A percentile compares a stretch with the other conserved stretches of the same genome.
phyloP scores from a whole-genome alignment of 1,284 basidiomycete species.

The Coniferiporia weirii region DNA sequence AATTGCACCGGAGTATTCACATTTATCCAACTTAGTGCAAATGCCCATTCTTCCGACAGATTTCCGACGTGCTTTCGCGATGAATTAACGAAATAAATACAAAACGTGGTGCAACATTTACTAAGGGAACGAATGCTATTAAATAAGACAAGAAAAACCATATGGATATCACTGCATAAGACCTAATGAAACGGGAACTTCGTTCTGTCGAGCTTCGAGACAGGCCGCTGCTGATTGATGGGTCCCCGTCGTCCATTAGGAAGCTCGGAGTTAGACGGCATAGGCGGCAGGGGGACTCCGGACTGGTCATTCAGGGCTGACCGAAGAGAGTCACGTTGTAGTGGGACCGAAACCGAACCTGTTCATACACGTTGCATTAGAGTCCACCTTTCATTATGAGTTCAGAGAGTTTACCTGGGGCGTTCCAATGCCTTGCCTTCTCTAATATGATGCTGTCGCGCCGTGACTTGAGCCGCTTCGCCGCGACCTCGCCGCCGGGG shows the following conservation, averaged over 20 bases:
- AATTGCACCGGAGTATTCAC: background rate
- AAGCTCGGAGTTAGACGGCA: constrained; percentile 31
- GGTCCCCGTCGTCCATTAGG: constrained; percentile 15
- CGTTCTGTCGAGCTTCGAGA: constrained; percentile 33
- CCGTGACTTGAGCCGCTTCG: constrained; percentile 17
- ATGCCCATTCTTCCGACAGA: too few relatives aligned
- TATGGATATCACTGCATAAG: background rate
- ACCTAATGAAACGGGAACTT: constrained; percentile 31
- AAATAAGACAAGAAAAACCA: background rate
- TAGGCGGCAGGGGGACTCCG: constrained; percentile 39
- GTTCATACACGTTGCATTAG: background rate
- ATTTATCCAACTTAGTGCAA: background rate
- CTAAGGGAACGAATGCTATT: background rate
- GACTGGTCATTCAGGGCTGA: constrained; percentile 27
- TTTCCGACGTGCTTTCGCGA: too few relatives aligned
- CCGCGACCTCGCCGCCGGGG: background rate
- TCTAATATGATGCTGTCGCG: constrained; percentile 49
- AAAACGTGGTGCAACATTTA: too few relatives aligned
- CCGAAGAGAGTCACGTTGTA: constrained; percentile 20
- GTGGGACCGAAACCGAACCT: constrained; percentile 1
- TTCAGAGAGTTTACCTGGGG: constrained; percentile 11
- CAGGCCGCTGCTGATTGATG: constrained; percentile 23
- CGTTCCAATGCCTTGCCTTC: constrained; percentile 37
- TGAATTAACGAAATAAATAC: too few relatives aligned
- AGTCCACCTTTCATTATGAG: too few relatives aligned